Evolutionary conservation across 164 flowering plant species (phyloP).

Genomic region (Pachysandra terminalis): DNA sequence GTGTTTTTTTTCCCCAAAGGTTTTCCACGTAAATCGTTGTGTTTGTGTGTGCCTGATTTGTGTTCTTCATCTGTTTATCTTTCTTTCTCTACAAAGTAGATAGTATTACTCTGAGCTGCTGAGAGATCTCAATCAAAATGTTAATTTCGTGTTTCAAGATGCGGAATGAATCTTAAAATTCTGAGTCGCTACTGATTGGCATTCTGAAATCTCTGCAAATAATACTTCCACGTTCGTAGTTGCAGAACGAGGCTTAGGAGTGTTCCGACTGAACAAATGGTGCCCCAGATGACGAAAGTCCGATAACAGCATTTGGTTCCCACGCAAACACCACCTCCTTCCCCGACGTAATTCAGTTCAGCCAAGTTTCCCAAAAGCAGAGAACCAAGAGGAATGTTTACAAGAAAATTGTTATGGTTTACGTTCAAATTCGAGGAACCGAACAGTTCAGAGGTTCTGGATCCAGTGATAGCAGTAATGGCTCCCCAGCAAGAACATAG

Average conservation of each 20-base stretch:
- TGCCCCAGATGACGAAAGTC: constrained; percentile 13
- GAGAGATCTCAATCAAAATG: too few relatives aligned
- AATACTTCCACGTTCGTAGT: not conserved
- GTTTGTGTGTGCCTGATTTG: too few relatives aligned
- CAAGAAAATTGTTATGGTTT: constrained; percentile 3
- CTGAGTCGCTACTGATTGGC: not conserved
- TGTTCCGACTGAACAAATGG: constrained; percentile 8
- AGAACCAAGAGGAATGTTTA: constrained; percentile 12
- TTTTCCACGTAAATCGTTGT: too few relatives aligned
- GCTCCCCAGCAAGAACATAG: constrained; percentile 5
- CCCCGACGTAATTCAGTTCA: constrained; percentile 6
- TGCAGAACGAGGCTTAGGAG: constrained; percentile 9
- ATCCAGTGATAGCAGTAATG: constrained; percentile 3
- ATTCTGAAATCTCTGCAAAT: not conserved
- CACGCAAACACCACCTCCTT: constrained; percentile 1
- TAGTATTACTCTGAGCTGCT: too few relatives aligned
- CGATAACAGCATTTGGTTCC: constrained; percentile 5
- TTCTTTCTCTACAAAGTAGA: too few relatives aligned
- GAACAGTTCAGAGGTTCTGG: constrained; percentile 4
- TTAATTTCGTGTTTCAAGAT: not conserved
- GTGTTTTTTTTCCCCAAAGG: too few relatives aligned
- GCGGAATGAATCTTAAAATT: too few relatives aligned
- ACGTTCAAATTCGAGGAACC: constrained; percentile 2
- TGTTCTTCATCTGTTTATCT: too few relatives aligned
- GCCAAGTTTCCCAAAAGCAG: constrained; percentile 12